Evolutionary conservation across 2,329 filamentous ascomycete species (phyloP), one percentile per base, ranked within the genome.

Genomic region (Monascus ruber): DNA sequence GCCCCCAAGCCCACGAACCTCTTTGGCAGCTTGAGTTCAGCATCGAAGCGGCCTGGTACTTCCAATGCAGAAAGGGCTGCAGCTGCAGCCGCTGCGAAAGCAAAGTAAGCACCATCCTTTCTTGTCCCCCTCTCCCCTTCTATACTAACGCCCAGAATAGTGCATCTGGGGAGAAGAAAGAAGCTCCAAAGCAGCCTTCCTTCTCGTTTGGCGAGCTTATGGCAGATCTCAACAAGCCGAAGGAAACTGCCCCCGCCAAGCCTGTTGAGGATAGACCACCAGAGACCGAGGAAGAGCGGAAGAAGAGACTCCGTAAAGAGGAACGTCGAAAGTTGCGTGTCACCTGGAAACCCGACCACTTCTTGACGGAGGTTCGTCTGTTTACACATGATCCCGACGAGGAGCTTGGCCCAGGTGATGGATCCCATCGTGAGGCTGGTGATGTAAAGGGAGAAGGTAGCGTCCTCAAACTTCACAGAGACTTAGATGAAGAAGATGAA

Each of bases 321-420:
- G 67, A 69, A 36, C 69, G 77, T 29, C 70, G 76, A 31, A 76
- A 74, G 46, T 55, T 81, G 27, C 73, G 75, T 17, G 77, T 81
- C 4, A 68, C 64, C 5, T 81, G 76, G 68, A 78, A 75, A 44
- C 66, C 71, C 0, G 75, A 77, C 44, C 66, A 71, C 11, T 63
- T 67, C 26, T 64, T 81, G 8, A 73, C 73, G 3, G 65, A 75
- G 47, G 66, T 78, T 39, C 69, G 71, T 34, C 66, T 74, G 36
- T 81, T 81, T 53, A 73, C 70, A 25, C 76, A 79, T 53, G 74
- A 79, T 47, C 76, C 75, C 0, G 74, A 78, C 6, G 77, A 81
- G 53, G 76, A 81, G 46, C 57, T 74, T 40, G 72, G 71, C 10
- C 74, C 76, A 35, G 71, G 73, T 33, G 72, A 74, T 42, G 76